Evolutionary conservation across 192 early-diverging fungal species (phyloP).

Genomic region (Podila epicladia): DNA sequence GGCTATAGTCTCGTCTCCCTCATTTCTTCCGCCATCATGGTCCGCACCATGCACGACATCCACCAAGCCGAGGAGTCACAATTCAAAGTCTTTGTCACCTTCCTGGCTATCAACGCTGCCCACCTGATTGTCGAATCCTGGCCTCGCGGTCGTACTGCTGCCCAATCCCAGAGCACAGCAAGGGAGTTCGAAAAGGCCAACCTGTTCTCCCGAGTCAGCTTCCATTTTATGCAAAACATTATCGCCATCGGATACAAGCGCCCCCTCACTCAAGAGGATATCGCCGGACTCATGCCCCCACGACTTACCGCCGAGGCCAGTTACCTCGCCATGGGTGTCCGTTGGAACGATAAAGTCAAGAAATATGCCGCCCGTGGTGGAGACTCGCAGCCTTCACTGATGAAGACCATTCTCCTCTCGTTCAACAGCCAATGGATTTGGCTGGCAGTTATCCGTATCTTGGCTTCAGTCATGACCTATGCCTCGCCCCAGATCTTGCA

Average conservation of each 20-base stretch:
- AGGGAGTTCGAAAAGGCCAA: conserved; percentile 39
- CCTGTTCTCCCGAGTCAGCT: conserved; percentile 30
- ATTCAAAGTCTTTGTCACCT: conserved; percentile 17
- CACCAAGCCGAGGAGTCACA: neutral
- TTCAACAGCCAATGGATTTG: conserved; percentile 12
- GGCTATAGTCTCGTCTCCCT: conserved; percentile 15
- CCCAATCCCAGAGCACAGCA: neutral
- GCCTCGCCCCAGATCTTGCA: conserved; percentile 33
- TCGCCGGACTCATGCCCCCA: conserved; percentile 22
- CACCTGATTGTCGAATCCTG: conserved; percentile 27
- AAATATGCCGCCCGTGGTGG: neutral
- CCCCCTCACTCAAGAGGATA: conserved; percentile 13
- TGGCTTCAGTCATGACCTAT: conserved; percentile 27
- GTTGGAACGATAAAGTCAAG: conserved; percentile 5
- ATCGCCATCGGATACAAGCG: conserved; percentile 25
- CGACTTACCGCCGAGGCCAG: conserved; percentile 10
- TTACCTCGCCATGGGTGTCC: neutral
- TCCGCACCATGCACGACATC: conserved; percentile 13
- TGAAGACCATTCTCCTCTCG: conserved; percentile 25
- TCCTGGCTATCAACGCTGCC: conserved; percentile 16
- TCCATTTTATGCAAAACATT: conserved; percentile 36
- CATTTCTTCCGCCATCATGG: conserved; percentile 10
- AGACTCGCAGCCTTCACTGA: conserved; percentile 1
- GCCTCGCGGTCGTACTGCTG: conserved; percentile 15
- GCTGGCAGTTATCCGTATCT: conserved; percentile 10